phyloP scores from a whole-genome alignment of 1,284 basidiomycete species.

The Rhodotorula sp. region DNA sequence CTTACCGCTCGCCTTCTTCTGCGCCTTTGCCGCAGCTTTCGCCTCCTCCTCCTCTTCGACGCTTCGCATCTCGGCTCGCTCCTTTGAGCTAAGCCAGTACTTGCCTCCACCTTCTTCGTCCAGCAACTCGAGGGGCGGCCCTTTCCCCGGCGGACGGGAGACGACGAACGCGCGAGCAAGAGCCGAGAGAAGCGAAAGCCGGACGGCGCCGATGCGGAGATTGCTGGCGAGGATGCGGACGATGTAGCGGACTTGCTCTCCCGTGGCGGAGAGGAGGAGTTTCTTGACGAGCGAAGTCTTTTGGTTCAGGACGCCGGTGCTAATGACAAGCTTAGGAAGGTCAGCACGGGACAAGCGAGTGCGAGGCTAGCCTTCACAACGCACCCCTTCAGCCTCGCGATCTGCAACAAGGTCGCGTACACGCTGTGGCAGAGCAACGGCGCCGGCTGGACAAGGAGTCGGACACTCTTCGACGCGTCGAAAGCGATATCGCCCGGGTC shows the following conservation, averaged over 20 bases:
- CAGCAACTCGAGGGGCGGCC: neutral
- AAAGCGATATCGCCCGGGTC: conserved; percentile 70
- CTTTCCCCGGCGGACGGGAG: conserved; percentile 4
- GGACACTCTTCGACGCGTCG: conserved; percentile 59
- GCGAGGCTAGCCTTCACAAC: neutral
- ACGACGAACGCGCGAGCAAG: conserved; percentile 77
- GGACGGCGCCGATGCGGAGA: conserved; percentile 75
- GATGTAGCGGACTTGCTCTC: conserved; percentile 82
- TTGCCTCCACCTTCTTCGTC: neutral
- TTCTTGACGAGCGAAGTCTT: conserved; percentile 78
- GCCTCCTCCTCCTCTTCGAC: conserved; percentile 7
- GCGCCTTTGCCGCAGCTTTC: conserved; percentile 19
- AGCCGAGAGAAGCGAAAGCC: conserved; percentile 75
- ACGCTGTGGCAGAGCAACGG: conserved; percentile 34
- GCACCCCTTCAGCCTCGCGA: conserved; percentile 35
- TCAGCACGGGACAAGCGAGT: neutral
- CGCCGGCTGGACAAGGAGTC: conserved; percentile 27
- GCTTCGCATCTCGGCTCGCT: conserved; percentile 5
- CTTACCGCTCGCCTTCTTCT: conserved; percentile 24
- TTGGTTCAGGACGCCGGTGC: conserved; percentile 57
- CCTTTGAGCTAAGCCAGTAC: conserved; percentile 11
- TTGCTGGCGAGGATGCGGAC: conserved; percentile 78
- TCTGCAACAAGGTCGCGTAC: conserved; percentile 20
- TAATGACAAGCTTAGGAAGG: neutral
- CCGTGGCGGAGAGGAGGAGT: conserved; percentile 75